These are phyloP conservation scores for Graphiopsis chlorocephala DNA, from an alignment of 2,329 filamentous ascomycete species.

Conservation along the genomic window DNA sequence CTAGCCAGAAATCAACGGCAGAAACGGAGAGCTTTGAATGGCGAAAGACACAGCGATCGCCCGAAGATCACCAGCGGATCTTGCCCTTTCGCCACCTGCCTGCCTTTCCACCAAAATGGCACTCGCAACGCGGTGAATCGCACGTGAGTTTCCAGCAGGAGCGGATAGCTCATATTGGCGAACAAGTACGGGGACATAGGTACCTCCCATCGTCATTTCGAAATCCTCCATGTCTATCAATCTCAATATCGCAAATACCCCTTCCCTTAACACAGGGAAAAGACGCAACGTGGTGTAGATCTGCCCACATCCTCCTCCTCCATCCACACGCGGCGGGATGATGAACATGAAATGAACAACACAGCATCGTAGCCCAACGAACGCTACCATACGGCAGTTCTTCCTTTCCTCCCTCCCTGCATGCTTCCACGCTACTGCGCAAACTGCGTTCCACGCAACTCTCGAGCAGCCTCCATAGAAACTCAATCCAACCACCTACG, in stretches of 20 bases:
- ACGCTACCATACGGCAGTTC: not conserved
- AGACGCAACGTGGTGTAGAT: not conserved
- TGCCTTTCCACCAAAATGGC: not conserved
- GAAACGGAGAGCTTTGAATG: not conserved
- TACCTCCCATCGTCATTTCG: not conserved
- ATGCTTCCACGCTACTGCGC: not conserved
- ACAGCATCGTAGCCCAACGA: not conserved
- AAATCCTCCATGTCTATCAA: not conserved
- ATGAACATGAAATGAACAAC: not conserved
- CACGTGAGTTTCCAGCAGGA: conserved; percentile 11
- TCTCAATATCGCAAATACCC: not conserved
- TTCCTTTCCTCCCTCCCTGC: not conserved
- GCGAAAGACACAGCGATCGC: not conserved
- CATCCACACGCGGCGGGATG: not conserved
- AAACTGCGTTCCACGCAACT: not conserved
- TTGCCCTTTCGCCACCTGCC: not conserved
- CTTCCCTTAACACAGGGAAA: conserved; percentile 1
- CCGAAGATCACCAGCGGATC: conserved; percentile 10
- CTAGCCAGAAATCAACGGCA: not conserved
- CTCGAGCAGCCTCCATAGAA: not conserved
- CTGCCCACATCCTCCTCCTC: not conserved
- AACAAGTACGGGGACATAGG: not conserved
- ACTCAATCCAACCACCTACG: not conserved
- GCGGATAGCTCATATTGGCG: not conserved
- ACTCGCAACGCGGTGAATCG: not conserved